phyloP scores from a whole-genome alignment of 2,329 filamentous ascomycete species.

The Epichloe elymi region DNA sequence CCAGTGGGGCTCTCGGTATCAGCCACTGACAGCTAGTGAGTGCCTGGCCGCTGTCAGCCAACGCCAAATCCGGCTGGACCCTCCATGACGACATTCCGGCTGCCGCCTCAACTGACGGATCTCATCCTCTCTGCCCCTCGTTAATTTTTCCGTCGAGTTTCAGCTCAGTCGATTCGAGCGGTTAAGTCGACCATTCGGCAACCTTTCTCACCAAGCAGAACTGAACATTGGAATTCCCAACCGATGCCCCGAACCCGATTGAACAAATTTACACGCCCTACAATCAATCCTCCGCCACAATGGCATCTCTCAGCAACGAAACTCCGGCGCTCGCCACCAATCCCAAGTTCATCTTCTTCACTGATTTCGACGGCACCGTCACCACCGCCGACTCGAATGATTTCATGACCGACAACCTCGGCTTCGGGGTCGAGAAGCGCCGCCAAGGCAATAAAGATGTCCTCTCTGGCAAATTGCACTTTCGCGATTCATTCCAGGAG shows the following conservation, averaged over 20 bases:
- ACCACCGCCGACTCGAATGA: slow-evolving; percentile 58
- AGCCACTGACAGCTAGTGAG: not conserved
- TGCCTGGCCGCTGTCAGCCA: slow-evolving; percentile 1
- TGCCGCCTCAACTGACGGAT: not conserved
- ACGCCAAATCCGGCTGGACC: not conserved
- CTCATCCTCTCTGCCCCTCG: not conserved
- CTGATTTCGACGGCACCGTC: slow-evolving; percentile 95
- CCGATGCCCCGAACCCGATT: not conserved
- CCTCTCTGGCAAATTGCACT: slow-evolving; percentile 55
- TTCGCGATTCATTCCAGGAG: slow-evolving; percentile 75
- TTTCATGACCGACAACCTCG: slow-evolving; percentile 79
- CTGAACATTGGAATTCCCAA: not conserved
- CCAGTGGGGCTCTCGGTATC: not conserved
- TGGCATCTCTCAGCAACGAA: slow-evolving; percentile 28
- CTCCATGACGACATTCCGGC: slow-evolving; percentile 9
- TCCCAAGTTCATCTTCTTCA: slow-evolving; percentile 95
- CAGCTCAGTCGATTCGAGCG: too few relatives aligned
- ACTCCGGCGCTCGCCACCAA: slow-evolving; percentile 50
- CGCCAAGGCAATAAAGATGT: slow-evolving; percentile 63
- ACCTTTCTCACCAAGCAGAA: too few relatives aligned
- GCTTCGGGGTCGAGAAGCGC: slow-evolving; percentile 63
- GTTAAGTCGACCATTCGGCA: too few relatives aligned
- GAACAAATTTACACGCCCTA: not conserved
- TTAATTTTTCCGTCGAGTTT: not conserved
- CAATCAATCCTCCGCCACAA: slow-evolving; percentile 14